Evolutionary conservation across 2,329 filamentous ascomycete genomes (phyloP), one percentile per base, ranked within the genome.

Genomic region (Scopulariopsis brevicaulis): DNA sequence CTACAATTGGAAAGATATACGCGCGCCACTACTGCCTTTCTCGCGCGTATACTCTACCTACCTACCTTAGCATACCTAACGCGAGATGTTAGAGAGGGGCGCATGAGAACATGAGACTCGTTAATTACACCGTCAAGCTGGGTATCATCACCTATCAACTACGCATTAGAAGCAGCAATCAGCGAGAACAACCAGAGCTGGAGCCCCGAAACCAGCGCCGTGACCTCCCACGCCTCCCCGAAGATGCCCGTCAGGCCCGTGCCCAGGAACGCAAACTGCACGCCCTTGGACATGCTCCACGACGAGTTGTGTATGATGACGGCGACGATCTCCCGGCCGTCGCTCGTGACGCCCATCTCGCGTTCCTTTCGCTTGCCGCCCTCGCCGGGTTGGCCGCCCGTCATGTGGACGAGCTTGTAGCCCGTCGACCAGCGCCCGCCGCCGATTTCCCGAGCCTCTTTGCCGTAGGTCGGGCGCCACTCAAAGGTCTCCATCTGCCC

Each of bases 311-410:
- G 55, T 4, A 57, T 59, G 53, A 59, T 25, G 15, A 62, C 57
- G 20, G 62, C 62, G 10, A 63, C 62, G 20, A 63, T 56, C 55
- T 63, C 60, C 0, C 56, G 32, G 14, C 62, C 62, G 46, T 63
- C 62, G 35, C 59, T 60, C 22, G 61, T 53, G 54, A 59, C 59
- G 1, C 59, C 62, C 18, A 37, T n/a, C 1, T 53, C 46, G 1
- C 55, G 59, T 2, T 43, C 52, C 35, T 24, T 20, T 20, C 55
- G 24, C 35, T 8, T 8, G 18, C 35, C 40, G 2, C 54, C 55
- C 18, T 37, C 28, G 22, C 52, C 15, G 12, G 43, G n/a, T 15
- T 22, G 24, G 18, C 24, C 22, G 11, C 15, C 34, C 7, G 32
- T 43, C 57, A 61, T 51, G 5, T 60, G 59, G 3, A 63, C 58